Evolutionary conservation across 352 stramenopile genomes (phyloP), one percentile per base, ranked within the genome.

Genomic region (Phytophthora cajani): DNA sequence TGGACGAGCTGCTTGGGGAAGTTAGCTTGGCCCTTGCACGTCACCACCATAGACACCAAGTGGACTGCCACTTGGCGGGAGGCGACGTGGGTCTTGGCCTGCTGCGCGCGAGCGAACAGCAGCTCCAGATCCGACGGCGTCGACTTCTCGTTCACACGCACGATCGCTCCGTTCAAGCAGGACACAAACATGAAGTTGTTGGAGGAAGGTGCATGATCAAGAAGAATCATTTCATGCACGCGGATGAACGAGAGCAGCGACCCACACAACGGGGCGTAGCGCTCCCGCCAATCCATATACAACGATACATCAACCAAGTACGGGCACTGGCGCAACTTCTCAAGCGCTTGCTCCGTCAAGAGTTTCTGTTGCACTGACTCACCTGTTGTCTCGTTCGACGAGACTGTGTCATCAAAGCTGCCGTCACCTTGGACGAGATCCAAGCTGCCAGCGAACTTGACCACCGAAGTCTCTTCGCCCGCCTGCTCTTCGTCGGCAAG

Each of bases 171-270:
- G 61, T 92, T 88, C 69, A 80, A 78, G 76, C 81, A 90, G 64
- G 71, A 88, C 50, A 94, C 72, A 80, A 91, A 87, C 68, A 81
- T 74, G 46, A 87, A 77, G 47, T 68, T 76, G 68, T 62, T 79
- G 52, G 76, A 72, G 23, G 72, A 59, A 5, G 71, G 62, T 68
- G 72, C 86, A 91, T 91, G 84, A 91, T 94, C 86, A 89, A 79
- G 30, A 58, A 84, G 57, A 78, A 92, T 91, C 83, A 91, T 88
- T 74, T 94, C 87, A 90, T 94, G 81, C 85, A 84, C 74, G 61
- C 80, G 75, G 77, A 94, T 75, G 82, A 94, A 94, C 44, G 62
- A 70, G 64, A 75, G 81, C 74, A 94, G 67, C 3, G 83, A 52
- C 51, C 85, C 87, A 77, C 84, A 91, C 38, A 80, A 74, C 1